Base-by-base conservation (phyloP, 2,329 filamentous ascomycete species). In the Phialemoniopsis sp. region DNA sequence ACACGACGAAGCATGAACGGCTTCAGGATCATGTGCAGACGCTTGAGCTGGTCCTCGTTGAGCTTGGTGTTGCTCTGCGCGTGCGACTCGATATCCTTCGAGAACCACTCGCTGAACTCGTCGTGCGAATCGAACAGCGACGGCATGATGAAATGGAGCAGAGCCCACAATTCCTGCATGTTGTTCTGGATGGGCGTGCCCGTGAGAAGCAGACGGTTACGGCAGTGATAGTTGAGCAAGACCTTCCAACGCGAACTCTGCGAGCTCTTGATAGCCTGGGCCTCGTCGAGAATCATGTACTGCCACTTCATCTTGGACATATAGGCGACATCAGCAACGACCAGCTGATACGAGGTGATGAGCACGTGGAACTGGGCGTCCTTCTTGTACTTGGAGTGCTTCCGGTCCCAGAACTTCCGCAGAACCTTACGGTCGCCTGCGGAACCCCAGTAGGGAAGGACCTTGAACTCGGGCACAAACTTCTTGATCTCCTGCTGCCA, bases 231-330 rank as follows among this genome's bases (percentile, higher is more conserved):
- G 37, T 85, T 86, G 34, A 98, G 73, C 48, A 98, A 66, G 49
- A 86, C 90, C 76, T 97, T 98, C 93, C 93, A 98, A 57, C 93
- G 81, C 13, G 90, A 95, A 69, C 89, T 96, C 55, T 87, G 82
- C 1, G 93, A 96, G 46, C 90, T 96, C 72, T 98, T 98, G 80
- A 98, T 97, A 49, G 93, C 93, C 60, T 98, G 93, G 2, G 93
- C 93, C 64, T 98, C 93, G 53, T 98, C 93, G 31, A 98, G 78
- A 62, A 98, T 96, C 93, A 98, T 98, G 70, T 98, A 97, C 67
- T 97, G 93, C 93, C 93, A 98, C 53, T 87, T 87, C 76, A 98
- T 93, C 72, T 97, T 97, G 66, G 96, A 91, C 70, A 98, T 97
- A 63, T 98, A 98, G 44, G 89, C 84, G 2, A 94, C 88, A 59